Conservation (phyloP, 805 yeast species). For the Metschnikowia corniflorae region DNA sequence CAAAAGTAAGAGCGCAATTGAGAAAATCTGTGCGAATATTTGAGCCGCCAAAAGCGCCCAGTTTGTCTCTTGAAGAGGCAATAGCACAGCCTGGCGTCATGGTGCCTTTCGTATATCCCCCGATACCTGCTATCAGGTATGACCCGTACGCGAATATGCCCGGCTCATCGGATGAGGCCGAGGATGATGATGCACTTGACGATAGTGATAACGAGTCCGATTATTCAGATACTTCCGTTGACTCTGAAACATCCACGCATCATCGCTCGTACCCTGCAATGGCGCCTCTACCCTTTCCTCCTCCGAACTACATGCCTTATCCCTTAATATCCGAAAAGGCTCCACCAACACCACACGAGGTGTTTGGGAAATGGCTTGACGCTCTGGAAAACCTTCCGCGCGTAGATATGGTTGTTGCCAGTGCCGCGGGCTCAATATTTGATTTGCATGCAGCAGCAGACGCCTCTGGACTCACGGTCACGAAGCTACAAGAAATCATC, state of each 20-base stretch:
- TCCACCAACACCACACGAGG: conserved; percentile 33
- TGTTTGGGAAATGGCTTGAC: conserved; percentile 32
- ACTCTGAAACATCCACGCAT: too few relatives aligned
- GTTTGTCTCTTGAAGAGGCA: conserved; percentile 1
- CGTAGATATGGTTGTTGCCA: conserved; percentile 43
- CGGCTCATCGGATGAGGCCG: background rate
- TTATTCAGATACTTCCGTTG: too few relatives aligned
- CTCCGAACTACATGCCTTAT: conserved; percentile 43
- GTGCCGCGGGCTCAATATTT: conserved; percentile 43
- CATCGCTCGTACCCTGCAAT: conserved; percentile 17
- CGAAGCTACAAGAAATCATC: conserved; percentile 15
- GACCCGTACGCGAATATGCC: conserved; percentile 11
- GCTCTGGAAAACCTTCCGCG: conserved; percentile 38
- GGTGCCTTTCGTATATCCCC: conserved; percentile 44
- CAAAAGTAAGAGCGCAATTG: conserved; percentile 20
- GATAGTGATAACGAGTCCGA: background rate
- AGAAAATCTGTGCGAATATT: conserved; percentile 23
- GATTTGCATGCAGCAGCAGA: conserved; percentile 34
- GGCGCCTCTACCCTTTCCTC: conserved; percentile 46
- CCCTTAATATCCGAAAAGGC: conserved; percentile 37
- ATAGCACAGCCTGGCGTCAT: conserved; percentile 26
- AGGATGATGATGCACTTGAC: background rate
- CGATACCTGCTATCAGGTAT: conserved; percentile 32
- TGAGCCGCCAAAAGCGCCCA: conserved; percentile 42
- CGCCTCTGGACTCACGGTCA: conserved; percentile 29